These are phyloP conservation scores for Chlorophyllum brunneum DNA, from an alignment of 768 basidiomycete genomes.

Conservation along the genomic window DNA sequence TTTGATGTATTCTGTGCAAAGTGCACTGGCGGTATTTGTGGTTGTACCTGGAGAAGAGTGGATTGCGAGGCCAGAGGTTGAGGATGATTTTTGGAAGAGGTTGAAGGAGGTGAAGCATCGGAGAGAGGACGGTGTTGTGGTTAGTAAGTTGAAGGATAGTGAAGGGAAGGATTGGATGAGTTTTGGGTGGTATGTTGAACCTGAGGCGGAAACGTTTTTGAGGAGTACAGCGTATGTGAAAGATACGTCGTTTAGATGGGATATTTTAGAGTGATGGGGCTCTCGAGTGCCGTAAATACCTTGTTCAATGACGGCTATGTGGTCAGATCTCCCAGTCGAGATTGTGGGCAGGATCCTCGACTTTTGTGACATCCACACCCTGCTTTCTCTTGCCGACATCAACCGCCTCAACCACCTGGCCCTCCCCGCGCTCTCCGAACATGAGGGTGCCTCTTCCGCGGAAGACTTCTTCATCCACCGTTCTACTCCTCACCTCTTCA, in stretches of 20 bases:
- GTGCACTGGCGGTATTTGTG: background rate
- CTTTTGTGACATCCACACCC: background rate
- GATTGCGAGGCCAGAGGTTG: background rate
- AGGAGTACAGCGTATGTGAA: too few species aligned
- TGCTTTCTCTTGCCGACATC: slow-evolving; percentile 1
- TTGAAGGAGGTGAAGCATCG: background rate
- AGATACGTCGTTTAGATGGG: too few species aligned
- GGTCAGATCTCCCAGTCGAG: slow-evolving; percentile 2
- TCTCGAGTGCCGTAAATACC: too few species aligned
- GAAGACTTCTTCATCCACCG: background rate
- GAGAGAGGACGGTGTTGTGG: background rate
- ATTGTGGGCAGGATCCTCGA: background rate
- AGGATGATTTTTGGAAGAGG: background rate
- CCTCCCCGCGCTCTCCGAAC: background rate
- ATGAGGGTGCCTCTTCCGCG: background rate
- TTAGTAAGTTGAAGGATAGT: too few species aligned
- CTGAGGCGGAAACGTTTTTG: too few species aligned
- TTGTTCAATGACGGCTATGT: too few species aligned
- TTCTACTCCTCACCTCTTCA: background rate
- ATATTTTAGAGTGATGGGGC: too few species aligned
- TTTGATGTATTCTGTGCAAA: background rate
- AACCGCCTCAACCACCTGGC: slow-evolving; percentile 6
- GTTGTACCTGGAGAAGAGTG: background rate
- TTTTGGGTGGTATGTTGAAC: too few species aligned
- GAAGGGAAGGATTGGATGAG: too few species aligned